These are phyloP conservation scores for Dioscorea alata DNA, from an alignment of 106 monocot genomes.

Conservation along the genomic window DNA sequence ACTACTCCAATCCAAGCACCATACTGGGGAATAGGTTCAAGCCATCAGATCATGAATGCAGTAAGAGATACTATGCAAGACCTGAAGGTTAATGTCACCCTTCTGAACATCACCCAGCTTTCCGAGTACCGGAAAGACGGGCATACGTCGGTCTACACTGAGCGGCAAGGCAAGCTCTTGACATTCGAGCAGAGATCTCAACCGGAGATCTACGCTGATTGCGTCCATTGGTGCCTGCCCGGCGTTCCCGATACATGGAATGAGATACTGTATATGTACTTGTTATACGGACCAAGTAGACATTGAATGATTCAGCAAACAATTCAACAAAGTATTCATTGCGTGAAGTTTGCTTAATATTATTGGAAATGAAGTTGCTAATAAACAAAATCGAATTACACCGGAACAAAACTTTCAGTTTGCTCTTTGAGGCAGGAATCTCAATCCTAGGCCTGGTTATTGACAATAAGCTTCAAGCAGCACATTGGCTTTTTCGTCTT, in stretches of 20 bases:
- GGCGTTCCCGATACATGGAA: constrained; percentile 54
- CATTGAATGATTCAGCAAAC: background rate
- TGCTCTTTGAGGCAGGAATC: background rate
- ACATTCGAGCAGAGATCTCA: constrained; percentile 22
- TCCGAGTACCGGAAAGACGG: constrained; percentile 33
- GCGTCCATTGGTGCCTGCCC: constrained; percentile 49
- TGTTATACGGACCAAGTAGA: constrained; percentile 1
- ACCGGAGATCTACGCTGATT: constrained; percentile 24
- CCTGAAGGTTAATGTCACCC: constrained; percentile 23
- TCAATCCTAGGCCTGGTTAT: background rate
- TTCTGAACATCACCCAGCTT: constrained; percentile 37
- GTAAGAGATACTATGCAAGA: constrained; percentile 9
- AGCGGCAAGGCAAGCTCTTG: constrained; percentile 29
- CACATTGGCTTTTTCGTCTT: background rate
- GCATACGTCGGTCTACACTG: constrained; percentile 34
- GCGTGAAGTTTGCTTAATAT: background rate
- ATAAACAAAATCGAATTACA: background rate
- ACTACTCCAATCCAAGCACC: constrained; percentile 7
- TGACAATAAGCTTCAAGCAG: background rate
- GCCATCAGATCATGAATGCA: constrained; percentile 16
- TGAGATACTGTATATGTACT: constrained; percentile 33
- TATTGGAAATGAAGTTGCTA: background rate
- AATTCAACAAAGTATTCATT: background rate
- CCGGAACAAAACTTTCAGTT: too few species aligned
- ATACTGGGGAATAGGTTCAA: constrained; percentile 26